Evolutionary conservation across 768 basidiomycete genomes (phyloP), one percentile per base, ranked within the genome.

Genomic region (Symmetrospora coprosmae): DNA sequence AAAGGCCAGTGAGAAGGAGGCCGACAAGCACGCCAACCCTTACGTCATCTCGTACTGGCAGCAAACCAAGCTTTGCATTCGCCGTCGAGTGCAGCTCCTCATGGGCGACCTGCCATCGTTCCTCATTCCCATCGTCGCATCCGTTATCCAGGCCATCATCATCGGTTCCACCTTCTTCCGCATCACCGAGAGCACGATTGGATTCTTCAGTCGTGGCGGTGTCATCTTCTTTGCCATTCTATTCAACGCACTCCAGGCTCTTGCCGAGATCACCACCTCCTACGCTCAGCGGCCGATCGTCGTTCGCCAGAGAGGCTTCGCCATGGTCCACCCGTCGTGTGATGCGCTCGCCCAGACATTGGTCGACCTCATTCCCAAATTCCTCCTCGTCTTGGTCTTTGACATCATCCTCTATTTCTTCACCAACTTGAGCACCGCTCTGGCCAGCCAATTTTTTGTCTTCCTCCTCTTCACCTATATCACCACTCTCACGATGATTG

Each of bases 151-250:
- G 63, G 76, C 76, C 37, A 66, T 77, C 47, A 76, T 79, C 52
- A 76, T 82, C 50, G 84, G 84, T 27, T 81, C 80, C 0, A 78
- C 84, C 28, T 87, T 84, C 75, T 75, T 80, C 60, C 74, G 77
- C 8, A 72, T 81, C 33, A 75, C 78, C 0, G 73, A 79, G 16
- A 73, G 74, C 8, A 84, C 85, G 0, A 71, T 75, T 14, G 80
- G 79, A 11, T 82, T 79, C 68, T 86, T 84, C 75, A 81, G 82
- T n/a, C 79, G 86, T 19, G 85, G 84, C 38, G 82, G 85, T 72
- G 76, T 83, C 23, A 74, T 88, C 19, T 87, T 84, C 78, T 85
- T 86, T 78, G 82, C 69, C 33, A 79, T 72, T 27, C 68, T 75
- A 16, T 70, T 67, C 33, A 73, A 75, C 62, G 75, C 75, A n/a